Evolutionary conservation across 1,284 basidiomycete species (phyloP), one percentile per base, ranked within the genome.

Genomic region (Ustilago xerochloae): DNA sequence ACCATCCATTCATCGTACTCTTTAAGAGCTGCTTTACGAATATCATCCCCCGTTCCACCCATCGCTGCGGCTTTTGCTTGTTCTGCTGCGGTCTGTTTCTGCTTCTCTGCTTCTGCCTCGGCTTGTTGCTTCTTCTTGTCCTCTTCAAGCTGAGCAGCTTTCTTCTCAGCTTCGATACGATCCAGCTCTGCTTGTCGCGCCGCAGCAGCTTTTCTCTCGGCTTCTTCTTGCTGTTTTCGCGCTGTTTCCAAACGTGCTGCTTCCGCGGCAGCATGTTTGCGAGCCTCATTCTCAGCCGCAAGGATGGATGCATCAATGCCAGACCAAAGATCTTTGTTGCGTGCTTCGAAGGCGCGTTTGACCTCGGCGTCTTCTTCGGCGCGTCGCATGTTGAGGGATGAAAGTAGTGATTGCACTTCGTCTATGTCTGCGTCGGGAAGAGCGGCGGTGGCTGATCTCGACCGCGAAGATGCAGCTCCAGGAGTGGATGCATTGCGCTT

Each of bases 221-320:
- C 78, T 58, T 79, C 79, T 46, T 78, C 80, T 36, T 79, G 79
- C 9, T 58, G 47, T 41, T 65, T 72, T 24, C 78, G 63, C 6
- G 75, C 76, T 3, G 74, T 69, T 30, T 76, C 72, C 12, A 82
- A 57, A 45, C 71, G 59, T 5, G 69, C 73, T 6, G 78, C 79
- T 56, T 81, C 75, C 15, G 67, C 73, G 12, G 74, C 78, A 0
- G 75, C 75, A 1, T 55, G 64, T 33, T 68, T 62, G 30, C 61
- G 63, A 5, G 68, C 69, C 36, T 70, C 68, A 16, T 61, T 56
- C 63, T 83, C 80, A 10, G 78, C 82, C 2, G 74, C 67, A 3
- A 77, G 73, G 49, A 84, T 83, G 15, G 71, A 70, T 3, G 63
- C 60, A 35, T 84, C 81, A 46, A 84, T 81, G 29, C 70, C 77